A percentile compares a stretch with the other conserved stretches of the same genome.
Evolutionary conservation across 768 basidiomycete species (phyloP).

Genomic region (Lactarius indigo): DNA sequence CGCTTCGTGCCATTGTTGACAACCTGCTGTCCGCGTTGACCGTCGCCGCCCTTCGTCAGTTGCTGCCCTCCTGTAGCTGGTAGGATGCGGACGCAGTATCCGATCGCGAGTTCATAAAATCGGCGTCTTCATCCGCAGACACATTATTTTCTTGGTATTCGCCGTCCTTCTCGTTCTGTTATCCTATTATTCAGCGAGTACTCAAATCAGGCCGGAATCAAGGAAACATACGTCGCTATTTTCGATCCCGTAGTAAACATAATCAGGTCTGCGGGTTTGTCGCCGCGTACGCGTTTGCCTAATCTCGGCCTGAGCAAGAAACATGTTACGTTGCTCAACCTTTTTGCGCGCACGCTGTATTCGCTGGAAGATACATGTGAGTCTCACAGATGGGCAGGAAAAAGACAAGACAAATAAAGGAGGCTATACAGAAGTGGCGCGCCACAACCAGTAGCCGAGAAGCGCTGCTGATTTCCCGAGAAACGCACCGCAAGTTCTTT

Average conservation of each 20-base stretch:
- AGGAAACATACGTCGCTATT: conserved; percentile 58
- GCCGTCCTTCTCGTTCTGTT: conserved; percentile 50
- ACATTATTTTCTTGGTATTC: conserved; percentile 60
- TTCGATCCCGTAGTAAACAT: conserved; percentile 67
- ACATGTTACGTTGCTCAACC: conserved; percentile 60
- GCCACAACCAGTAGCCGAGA: neutral
- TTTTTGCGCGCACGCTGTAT: conserved; percentile 66
- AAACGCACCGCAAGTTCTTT: conserved; percentile 66
- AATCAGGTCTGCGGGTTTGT: conserved; percentile 70
- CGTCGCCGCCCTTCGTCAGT: conserved; percentile 34
- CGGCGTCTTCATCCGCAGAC: conserved; percentile 23
- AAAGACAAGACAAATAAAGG: conserved; percentile 1
- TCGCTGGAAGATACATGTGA: conserved; percentile 47
- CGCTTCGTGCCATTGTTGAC: conserved; percentile 48
- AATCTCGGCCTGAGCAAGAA: conserved; percentile 72
- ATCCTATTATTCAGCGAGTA: conserved; percentile 31
- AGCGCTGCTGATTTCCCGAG: neutral
- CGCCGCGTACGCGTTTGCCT: conserved; percentile 77
- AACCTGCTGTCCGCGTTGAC: conserved; percentile 40
- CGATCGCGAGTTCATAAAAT: conserved; percentile 36
- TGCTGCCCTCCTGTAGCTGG: conserved; percentile 15
- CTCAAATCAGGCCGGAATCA: conserved; percentile 28
- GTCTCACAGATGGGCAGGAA: neutral
- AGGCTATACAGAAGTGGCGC: conserved; percentile 8
- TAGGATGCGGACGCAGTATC: conserved; percentile 23